Conservation (phyloP, 2,329 filamentous ascomycete species). For the Colletotrichum acutatum region DNA sequence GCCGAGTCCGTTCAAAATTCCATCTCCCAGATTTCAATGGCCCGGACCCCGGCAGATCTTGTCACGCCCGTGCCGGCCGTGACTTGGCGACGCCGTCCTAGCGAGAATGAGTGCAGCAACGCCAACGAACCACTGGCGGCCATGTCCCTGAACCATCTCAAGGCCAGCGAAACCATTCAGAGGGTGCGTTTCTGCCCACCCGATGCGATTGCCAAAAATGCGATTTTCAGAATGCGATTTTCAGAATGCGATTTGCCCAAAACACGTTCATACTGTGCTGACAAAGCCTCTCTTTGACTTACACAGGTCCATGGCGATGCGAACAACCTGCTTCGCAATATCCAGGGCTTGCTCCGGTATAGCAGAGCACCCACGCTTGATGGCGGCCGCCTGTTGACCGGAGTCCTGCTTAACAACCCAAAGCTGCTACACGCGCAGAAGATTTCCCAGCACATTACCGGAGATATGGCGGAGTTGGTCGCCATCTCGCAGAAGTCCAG, state of each 20-base stretch:
- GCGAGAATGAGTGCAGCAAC: not conserved
- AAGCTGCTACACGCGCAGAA: not conserved
- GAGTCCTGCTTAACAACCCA: not conserved
- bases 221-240: not conserved
- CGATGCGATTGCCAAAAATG: not conserved
- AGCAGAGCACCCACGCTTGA: not conserved
- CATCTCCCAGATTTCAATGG: not conserved
- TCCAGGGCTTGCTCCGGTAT: not conserved
- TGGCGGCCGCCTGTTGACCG: not conserved
- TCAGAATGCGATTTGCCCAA: not conserved
- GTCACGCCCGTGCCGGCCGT: not conserved
- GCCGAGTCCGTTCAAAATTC: not conserved
- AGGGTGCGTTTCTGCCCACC: not conserved
- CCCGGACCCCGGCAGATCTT: not conserved
- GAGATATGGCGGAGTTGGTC: not conserved
- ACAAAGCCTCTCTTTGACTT: not conserved
- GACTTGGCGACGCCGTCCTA: not conserved
- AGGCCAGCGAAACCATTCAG: conserved; percentile 3
- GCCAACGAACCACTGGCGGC: not conserved
- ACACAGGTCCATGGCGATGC: not conserved
- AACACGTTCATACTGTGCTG: not conserved
- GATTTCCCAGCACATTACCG: not conserved
- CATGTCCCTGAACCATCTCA: conserved; percentile 11
- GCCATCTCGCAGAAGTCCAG: not conserved
- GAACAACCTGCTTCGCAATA: not conserved